Conservation (phyloP, 1,139 yeast species). For the Nadsonia commutata region DNA sequence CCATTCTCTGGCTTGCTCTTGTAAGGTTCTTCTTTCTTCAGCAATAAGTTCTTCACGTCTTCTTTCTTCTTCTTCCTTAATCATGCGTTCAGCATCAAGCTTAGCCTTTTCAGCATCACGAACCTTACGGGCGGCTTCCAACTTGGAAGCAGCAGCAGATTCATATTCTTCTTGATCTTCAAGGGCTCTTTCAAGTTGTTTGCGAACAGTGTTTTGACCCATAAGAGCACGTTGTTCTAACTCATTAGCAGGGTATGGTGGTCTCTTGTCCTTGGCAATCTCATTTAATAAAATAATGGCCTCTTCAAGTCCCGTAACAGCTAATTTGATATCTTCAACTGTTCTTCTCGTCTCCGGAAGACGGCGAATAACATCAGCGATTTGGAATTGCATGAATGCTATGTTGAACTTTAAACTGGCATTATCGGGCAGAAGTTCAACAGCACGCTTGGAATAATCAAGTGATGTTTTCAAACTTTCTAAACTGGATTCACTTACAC, state of each 20-base stretch:
- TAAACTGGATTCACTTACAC: slow-evolving; percentile 49
- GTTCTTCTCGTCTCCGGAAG: slow-evolving; percentile 46
- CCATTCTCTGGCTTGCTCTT: slow-evolving; percentile 77
- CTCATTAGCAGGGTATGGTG: slow-evolving; percentile 69
- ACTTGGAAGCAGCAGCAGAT: slow-evolving; percentile 38
- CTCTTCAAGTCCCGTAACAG: slow-evolving; percentile 41
- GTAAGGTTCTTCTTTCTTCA: slow-evolving; percentile 62
- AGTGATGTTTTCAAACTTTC: slow-evolving; percentile 47
- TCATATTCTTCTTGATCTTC: slow-evolving; percentile 64
- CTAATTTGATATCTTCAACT: slow-evolving; percentile 43
- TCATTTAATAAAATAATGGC: slow-evolving; percentile 50
- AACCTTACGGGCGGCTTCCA: slow-evolving; percentile 60
- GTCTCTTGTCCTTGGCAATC: slow-evolving; percentile 42
- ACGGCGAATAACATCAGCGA: slow-evolving; percentile 70
- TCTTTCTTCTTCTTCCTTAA: slow-evolving; percentile 50
- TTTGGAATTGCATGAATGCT: slow-evolving; percentile 73
- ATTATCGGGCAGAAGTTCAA: slow-evolving; percentile 26
- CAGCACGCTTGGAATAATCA: slow-evolving; percentile 46
- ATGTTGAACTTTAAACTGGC: slow-evolving; percentile 56
- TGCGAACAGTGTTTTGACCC: slow-evolving; percentile 64
- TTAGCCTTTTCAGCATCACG: slow-evolving; percentile 28
- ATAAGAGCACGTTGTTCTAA: slow-evolving; percentile 71
- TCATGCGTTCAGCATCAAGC: slow-evolving; percentile 28
- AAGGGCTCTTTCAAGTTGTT: slow-evolving; percentile 54
- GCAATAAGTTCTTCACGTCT: slow-evolving; percentile 48